Base-by-base conservation (phyloP, 192 early-diverging fungal genomes). In the Spinellus fusiger region DNA sequence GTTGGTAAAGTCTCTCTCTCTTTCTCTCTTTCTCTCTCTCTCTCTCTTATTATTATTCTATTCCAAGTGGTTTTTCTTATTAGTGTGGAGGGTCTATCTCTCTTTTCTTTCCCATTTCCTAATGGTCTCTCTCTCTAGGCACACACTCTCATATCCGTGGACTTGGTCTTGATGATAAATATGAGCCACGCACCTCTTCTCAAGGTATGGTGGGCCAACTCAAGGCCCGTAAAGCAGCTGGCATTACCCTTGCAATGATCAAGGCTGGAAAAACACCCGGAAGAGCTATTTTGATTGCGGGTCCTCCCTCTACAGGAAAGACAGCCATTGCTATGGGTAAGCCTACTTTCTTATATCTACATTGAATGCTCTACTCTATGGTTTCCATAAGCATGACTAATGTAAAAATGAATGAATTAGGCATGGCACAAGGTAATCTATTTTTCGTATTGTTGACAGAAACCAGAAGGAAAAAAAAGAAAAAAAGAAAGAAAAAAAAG, bases 161-260 rank as follows among this genome's bases (percentile, higher is more conserved):
- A 18, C 82, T 99, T 56, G 96, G 95, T 31, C 76, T 99, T 61
- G 93, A 98, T 63, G 95, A 98, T 69, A 87, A 87, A 18, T 76
- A 98, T 68, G 93, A 99, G 69, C 88, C 93, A 25, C 82, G 91
- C 22, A 66, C 73, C 25, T 84, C 84, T 20, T 89, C 89, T 33
- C 94, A 98, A 70, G 96, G 96, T 49, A 98, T 99, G 96, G 96
- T 99, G 38, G 96, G 96, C 2, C 95, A 98, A 72, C 66, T 89
- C 25, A 86, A 93, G 70, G 95, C 96, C 28, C 88, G 96, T 59
- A 93, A 90, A 55, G 95, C 95, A 5, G 96, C 96, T 8, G 96
- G 96, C 25, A 87, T 99, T 10, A 96, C 98, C 70, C 80, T 98
- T 37, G 87, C 92, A 64, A 90, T 99, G 80, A 98, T 99, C 62